Evolutionary conservation across 306 rosid species (phyloP), one percentile per base, ranked within the genome.

Genomic region (Lathyrus sativus): DNA sequence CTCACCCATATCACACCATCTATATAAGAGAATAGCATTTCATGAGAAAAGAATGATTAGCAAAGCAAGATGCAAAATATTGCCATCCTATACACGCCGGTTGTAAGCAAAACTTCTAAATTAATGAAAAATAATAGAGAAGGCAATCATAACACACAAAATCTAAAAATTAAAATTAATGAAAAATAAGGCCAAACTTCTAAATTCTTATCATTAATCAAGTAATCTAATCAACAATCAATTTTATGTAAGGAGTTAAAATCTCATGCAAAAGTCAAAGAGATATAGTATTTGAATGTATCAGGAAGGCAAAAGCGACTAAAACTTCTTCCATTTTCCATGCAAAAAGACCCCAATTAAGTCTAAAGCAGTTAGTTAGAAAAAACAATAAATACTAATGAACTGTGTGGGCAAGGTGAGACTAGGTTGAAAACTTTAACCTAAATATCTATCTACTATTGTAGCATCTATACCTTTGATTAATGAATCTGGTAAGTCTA

Each of bases 401-500:
- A 35, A 10, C 31, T 49, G 65, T 38, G 73, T 29, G 53, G 28
- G 48, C 41, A 35, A 43, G 65, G 31, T 15, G n/a, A 65, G 42
- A 65, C 45, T 53, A 35, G 7, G 35, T 41, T n/a, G 58, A 65
- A 70, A 57, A 28, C 12, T 56, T 76, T 22, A 35, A 4, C 44
- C 70, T 43, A 3, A 33, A 24, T 19, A 80, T 31, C 75, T 42
- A 69, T 65, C 71, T 48, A 55, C 45, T 65, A 70, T 31, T 51
- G 29, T 59, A 64, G 54, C 69, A 70, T 57, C 33, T 77, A 54
- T 49, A 91, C 97, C 97, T 91, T 72, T 91, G 51, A 57, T 46
- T 17, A 58, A 42, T 39, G 13, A 28, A 48, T 65, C 45, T 28
- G 65, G 66, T 22, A 45, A 42, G 18, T n/a, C n/a, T n/a, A 38